Percentiles rank a stretch among this genome's conserved stretches.
These are phyloP conservation scores for Zygotorulaspora danielsina DNA, from an alignment of 805 yeast genomes.

Conservation along the genomic window DNA sequence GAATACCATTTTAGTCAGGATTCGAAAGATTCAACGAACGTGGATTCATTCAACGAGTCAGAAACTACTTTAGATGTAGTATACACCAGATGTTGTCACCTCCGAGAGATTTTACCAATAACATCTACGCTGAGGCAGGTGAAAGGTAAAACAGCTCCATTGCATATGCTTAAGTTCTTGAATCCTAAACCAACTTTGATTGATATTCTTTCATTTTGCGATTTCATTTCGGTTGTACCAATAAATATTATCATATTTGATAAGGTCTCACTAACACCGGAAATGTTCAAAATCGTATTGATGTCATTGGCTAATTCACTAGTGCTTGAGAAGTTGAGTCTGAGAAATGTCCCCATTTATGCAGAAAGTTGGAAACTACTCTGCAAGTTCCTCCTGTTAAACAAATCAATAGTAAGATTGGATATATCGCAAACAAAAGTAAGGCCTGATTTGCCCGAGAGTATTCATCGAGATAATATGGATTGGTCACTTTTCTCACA, in stretches of 20 bases:
- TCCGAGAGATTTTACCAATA: conserved; percentile 86
- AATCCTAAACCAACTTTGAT: conserved; percentile 89
- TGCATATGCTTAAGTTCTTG: conserved; percentile 64
- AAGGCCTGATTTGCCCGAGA: conserved; percentile 34
- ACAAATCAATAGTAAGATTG: conserved; percentile 51
- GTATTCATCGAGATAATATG: conserved; percentile 60
- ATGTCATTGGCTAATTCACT: conserved; percentile 64
- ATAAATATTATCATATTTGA: conserved; percentile 71
- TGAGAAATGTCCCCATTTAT: conserved; percentile 74
- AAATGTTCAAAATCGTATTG: conserved; percentile 72
- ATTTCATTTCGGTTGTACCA: conserved; percentile 82
- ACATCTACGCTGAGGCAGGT: conserved; percentile 85
- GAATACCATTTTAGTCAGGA: conserved; percentile 49
- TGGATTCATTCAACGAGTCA: conserved; percentile 16
- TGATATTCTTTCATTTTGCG: conserved; percentile 83
- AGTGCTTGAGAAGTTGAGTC: conserved; percentile 64
- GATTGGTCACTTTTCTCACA: conserved; percentile 79
- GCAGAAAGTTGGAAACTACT: conserved; percentile 71
- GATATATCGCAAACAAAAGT: conserved; percentile 66
- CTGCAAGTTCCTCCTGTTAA: conserved; percentile 69
- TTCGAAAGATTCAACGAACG: conserved; percentile 14
- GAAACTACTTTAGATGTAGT: conserved; percentile 52
- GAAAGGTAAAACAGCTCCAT: conserved; percentile 69
- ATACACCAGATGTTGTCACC: conserved; percentile 89
- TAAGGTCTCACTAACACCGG: conserved; percentile 67